phyloP scores from a whole-genome alignment of 148 eudicot species.

The Euryodendron excelsum region DNA sequence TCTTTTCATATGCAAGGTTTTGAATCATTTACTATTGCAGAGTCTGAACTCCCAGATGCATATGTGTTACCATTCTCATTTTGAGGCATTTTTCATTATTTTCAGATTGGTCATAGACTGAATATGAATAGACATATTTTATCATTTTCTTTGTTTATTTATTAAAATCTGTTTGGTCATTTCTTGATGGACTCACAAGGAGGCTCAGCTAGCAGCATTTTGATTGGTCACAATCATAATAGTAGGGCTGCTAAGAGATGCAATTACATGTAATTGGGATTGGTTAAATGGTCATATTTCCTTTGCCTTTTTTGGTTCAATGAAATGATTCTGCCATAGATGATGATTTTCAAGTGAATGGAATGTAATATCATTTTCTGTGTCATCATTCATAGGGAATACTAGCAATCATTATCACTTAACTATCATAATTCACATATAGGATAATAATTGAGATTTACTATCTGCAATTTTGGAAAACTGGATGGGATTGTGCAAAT shows the following conservation, averaged over 20 bases:
- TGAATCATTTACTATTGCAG: too few species aligned
- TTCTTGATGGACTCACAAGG: not conserved
- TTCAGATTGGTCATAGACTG: not conserved
- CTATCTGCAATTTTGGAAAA: not conserved
- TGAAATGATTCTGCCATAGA: too few species aligned
- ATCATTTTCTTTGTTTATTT: not conserved
- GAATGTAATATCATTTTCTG: not conserved
- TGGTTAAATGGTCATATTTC: not conserved
- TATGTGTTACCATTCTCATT: not conserved
- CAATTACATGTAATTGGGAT: not conserved
- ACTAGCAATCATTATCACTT: not conserved
- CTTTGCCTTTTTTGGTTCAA: too few species aligned
- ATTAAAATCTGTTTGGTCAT: not conserved
- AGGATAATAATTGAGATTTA: not conserved
- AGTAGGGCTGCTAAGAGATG: not conserved
- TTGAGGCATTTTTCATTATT: not conserved
- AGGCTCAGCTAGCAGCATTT: slow-evolving; percentile 7
- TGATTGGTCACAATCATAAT: not conserved
- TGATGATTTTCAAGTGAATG: not conserved
- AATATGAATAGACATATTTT: not conserved
- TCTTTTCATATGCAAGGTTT: not conserved
- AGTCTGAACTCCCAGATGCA: too few species aligned
- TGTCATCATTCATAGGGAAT: not conserved
- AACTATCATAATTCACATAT: not conserved
- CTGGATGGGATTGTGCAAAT: not conserved